Evolutionary conservation across 257 asterid species (phyloP).

Genomic region (Solanum pinnatisectum): DNA sequence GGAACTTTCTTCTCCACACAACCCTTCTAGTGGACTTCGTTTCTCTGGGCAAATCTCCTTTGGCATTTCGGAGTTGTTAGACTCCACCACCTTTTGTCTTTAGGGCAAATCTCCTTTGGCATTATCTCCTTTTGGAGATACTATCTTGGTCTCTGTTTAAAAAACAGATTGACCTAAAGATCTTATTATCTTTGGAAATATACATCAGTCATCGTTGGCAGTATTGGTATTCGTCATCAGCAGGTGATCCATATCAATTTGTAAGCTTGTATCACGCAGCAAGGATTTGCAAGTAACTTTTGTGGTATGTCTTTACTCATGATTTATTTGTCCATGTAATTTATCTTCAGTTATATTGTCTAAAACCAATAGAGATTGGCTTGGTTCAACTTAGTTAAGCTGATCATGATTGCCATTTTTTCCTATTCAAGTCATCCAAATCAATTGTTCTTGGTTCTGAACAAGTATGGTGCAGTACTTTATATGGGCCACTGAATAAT

Average conservation of each 20-base stretch:
- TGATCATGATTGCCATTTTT: neutral
- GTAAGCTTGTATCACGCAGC: neutral
- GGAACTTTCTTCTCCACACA: conserved; percentile 2
- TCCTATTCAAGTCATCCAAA: neutral
- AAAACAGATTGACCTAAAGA: conserved; percentile 6
- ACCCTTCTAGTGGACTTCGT: conserved; percentile 13
- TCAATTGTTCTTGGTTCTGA: neutral
- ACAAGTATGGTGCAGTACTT: neutral
- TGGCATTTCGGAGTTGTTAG: conserved; percentile 53
- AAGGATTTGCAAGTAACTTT: neutral
- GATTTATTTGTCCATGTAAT: neutral
- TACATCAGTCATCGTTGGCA: neutral
- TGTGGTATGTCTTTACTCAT: conserved; percentile 16
- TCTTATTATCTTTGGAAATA: neutral
- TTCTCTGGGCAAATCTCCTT: conserved; percentile 61
- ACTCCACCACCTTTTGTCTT: conserved; percentile 11
- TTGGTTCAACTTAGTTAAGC: neutral
- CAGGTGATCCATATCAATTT: neutral
- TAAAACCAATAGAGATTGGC: neutral
- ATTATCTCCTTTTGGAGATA: conserved; percentile 67
- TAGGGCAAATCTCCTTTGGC: conserved; percentile 97
- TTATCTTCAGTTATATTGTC: neutral
- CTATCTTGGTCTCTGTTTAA: conserved; percentile 15
- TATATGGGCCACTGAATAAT: neutral
- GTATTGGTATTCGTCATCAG: neutral